A percentile compares a stretch with the other conserved stretches of the same genome.
Conservation (phyloP, 2,329 filamentous ascomycete genomes). For the Tothia fuscella region DNA sequence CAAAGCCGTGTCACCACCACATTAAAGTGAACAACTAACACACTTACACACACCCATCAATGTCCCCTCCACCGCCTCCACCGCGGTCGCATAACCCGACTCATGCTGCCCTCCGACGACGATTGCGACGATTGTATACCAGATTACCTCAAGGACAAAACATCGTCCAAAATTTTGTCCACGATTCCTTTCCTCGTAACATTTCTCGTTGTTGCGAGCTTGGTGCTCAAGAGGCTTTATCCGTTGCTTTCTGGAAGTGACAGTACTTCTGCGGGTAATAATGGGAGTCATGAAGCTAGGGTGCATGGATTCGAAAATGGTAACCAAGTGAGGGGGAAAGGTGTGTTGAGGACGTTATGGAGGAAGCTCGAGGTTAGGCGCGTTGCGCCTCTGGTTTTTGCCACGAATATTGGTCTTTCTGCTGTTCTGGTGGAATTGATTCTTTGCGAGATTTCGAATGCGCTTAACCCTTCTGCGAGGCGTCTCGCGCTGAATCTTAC, state of each 20-base stretch:
- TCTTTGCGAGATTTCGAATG: constrained; percentile 70
- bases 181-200: constrained; percentile 58
- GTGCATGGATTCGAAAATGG: constrained; percentile 12
- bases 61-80: too few relatives aligned
- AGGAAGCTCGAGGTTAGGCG: constrained; percentile 1
- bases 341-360: too few relatives aligned
- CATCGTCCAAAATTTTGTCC: constrained; percentile 44
- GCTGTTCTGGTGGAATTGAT: constrained; percentile 70
- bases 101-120: constrained; percentile 20
- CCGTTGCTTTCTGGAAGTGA: constrained; percentile 52
- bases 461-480: constrained; percentile 55
- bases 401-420: constrained; percentile 63
- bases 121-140: constrained; percentile 49
- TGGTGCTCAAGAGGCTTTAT: constrained; percentile 58
- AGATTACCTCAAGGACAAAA: constrained; percentile 31
- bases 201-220: constrained; percentile 49
- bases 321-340: too few relatives aligned
- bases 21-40: too few relatives aligned
- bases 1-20: too few relatives aligned
- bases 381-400: constrained; percentile 45
- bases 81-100: too few relatives aligned
- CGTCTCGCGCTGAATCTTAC: constrained; percentile 56
- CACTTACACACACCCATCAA: too few relatives aligned
- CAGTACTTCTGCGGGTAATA: constrained; percentile 26
- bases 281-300: constrained; percentile 12